A percentile compares a stretch with the other conserved stretches of the same genome.
Evolutionary conservation across 139 green algal species (phyloP).

Genomic region (Zygnema circumcarinatum): DNA sequence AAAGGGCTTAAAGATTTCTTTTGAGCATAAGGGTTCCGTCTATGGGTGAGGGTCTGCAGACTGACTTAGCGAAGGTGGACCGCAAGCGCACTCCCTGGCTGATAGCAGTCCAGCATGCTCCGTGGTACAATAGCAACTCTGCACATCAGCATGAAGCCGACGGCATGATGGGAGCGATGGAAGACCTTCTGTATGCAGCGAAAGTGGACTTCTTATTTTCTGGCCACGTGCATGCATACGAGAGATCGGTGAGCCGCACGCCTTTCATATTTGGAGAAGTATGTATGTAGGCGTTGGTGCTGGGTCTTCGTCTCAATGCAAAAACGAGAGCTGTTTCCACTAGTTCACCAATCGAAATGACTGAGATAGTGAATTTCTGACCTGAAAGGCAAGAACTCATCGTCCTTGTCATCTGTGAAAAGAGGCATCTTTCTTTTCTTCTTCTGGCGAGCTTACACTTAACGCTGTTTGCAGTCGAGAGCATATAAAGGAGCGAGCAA

Average conservation of each 20-base stretch:
- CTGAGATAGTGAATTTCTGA: too few relatives aligned
- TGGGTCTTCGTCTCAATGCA: too few relatives aligned
- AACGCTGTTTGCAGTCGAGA: constrained; percentile 3
- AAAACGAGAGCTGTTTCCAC: too few relatives aligned
- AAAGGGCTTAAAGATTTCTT: too few relatives aligned
- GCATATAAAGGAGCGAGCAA: constrained; percentile 63
- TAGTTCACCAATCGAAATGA: too few relatives aligned
- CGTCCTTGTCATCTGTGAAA: too few relatives aligned
- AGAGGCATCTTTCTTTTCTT: too few relatives aligned
- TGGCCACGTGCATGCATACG: constrained; percentile 82
- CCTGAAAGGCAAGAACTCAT: too few relatives aligned
- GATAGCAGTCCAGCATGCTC: constrained; percentile 76
- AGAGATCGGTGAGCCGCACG: constrained; percentile 59
- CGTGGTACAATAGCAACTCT: constrained; percentile 82
- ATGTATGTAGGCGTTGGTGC: too few relatives aligned
- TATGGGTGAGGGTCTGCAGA: neutral
- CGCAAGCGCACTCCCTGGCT: constrained; percentile 78
- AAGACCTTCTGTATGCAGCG: constrained; percentile 70
- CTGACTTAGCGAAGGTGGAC: constrained; percentile 75
- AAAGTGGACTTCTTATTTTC: constrained; percentile 77
- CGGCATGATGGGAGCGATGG: constrained; percentile 70
- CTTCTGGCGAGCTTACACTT: too few relatives aligned
- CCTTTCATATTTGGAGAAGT: too few relatives aligned
- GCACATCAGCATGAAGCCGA: constrained; percentile 74
- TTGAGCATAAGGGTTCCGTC: too few relatives aligned